phyloP scores from a whole-genome alignment of 345 rosid species.

The Diplotaxis tenuifolia region DNA sequence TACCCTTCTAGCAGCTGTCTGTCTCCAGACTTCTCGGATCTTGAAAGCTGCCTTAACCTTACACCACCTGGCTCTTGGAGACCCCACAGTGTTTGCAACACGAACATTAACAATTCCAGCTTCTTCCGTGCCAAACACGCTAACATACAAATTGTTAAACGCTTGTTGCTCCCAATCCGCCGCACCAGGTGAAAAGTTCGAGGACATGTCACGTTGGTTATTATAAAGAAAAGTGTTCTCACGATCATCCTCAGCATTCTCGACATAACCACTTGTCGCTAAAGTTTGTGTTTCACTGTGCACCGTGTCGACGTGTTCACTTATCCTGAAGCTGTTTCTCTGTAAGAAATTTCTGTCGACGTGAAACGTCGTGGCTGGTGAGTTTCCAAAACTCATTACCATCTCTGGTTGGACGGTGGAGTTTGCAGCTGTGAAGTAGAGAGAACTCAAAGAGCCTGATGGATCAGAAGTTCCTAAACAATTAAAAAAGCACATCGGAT shows the following conservation, averaged over 20 bases:
- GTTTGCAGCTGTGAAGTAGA: neutral
- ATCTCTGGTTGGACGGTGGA: conserved; percentile 35
- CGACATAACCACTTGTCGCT: neutral
- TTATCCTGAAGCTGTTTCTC: conserved; percentile 24
- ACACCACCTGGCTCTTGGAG: conserved; percentile 62
- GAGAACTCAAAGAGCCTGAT: conserved; percentile 12
- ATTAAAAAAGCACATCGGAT: neutral
- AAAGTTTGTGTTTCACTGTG: neutral
- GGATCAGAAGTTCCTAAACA: conserved; percentile 15
- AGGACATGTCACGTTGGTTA: conserved; percentile 1
- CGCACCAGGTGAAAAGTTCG: conserved; percentile 37
- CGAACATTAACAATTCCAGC: conserved; percentile 28
- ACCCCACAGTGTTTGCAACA: conserved; percentile 24
- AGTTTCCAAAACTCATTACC: conserved; percentile 26
- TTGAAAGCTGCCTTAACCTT: conserved; percentile 67
- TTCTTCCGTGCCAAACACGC: conserved; percentile 35
- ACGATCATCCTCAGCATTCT: conserved; percentile 7
- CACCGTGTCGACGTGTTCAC: conserved; percentile 1
- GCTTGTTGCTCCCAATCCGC: conserved; percentile 36
- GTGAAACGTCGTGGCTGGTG: conserved; percentile 19
- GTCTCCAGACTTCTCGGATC: conserved; percentile 35
- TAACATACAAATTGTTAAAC: conserved; percentile 14
- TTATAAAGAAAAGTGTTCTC: conserved; percentile 22
- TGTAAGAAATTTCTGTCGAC: neutral
- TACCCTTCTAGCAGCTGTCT: conserved; percentile 15